Percentiles rank a stretch among this genome's conserved stretches.
Conservation (phyloP, 352 stramenopile species). For the Globisporangium carolinianum region DNA sequence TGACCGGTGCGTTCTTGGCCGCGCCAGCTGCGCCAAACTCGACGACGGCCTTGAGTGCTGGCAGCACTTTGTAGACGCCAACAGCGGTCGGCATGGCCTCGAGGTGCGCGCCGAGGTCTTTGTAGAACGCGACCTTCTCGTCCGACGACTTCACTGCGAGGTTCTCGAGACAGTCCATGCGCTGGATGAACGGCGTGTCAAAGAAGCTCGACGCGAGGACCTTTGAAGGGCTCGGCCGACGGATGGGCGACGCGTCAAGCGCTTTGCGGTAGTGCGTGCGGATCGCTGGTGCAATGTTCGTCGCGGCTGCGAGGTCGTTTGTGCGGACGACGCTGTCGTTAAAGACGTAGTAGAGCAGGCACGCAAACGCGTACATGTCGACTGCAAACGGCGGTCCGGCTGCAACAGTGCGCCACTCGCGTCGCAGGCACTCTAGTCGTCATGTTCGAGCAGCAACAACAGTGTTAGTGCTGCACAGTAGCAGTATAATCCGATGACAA, state of each 20-base stretch:
- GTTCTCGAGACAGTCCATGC: slow-evolving; percentile 93
- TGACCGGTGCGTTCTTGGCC: slow-evolving; percentile 52
- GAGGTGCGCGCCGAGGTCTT: slow-evolving; percentile 83
- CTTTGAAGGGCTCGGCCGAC: slow-evolving; percentile 79
- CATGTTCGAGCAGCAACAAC: too few species aligned
- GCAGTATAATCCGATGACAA: too few species aligned
- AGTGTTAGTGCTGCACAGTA: too few species aligned
- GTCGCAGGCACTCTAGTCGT: slow-evolving; percentile 64
- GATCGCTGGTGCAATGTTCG: slow-evolving; percentile 64
- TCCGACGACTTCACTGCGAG: slow-evolving; percentile 90
- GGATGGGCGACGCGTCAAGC: slow-evolving; percentile 54
- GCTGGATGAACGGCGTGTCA: slow-evolving; percentile 89
- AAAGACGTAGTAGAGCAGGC: slow-evolving; percentile 72
- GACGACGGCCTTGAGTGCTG: slow-evolving; percentile 74
- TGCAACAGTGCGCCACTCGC: slow-evolving; percentile 62
- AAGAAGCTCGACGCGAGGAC: slow-evolving; percentile 89
- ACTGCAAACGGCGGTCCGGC: slow-evolving; percentile 43
- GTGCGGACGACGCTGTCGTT: slow-evolving; percentile 60
- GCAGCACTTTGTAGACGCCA: slow-evolving; percentile 84
- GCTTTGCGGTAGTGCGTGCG: slow-evolving; percentile 75
- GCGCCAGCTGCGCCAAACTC: slow-evolving; percentile 63
- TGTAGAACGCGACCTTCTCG: slow-evolving; percentile 93
- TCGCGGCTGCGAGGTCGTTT: slow-evolving; percentile 43
- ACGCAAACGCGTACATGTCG: slow-evolving; percentile 76
- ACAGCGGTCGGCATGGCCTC: slow-evolving; percentile 58